phyloP scores from a whole-genome alignment of 129 eudicot species.

The Centella asiatica region DNA sequence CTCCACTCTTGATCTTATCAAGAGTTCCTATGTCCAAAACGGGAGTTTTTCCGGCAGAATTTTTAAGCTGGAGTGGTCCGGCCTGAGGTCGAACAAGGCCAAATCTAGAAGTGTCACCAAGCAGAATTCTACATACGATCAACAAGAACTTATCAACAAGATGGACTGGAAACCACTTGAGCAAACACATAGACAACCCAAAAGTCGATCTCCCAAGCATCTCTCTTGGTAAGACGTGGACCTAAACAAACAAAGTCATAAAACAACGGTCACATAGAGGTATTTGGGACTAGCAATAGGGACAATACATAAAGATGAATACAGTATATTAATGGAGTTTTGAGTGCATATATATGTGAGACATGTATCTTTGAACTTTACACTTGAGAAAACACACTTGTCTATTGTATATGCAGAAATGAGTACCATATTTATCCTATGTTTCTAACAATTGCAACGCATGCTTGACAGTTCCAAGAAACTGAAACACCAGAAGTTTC shows the following conservation, averaged over 20 bases:
- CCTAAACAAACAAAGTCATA: slow-evolving; percentile 31
- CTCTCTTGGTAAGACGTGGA: slow-evolving; percentile 92
- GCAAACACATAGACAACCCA: slow-evolving; percentile 95
- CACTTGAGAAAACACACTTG: no score
- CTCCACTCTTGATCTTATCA: slow-evolving; percentile 86
- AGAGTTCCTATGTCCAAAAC: slow-evolving; percentile 93
- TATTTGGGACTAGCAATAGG: not conserved
- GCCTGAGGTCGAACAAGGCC: slow-evolving; percentile 63
- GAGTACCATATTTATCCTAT: slow-evolving; percentile 3
- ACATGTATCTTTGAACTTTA: slow-evolving; percentile 11
- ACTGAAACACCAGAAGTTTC: slow-evolving; percentile 34
- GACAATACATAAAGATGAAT: slow-evolving; percentile 16
- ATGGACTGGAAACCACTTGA: slow-evolving; percentile 85
- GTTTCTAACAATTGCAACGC: slow-evolving; percentile 32
- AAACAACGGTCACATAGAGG: slow-evolving; percentile 9
- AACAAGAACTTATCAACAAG: slow-evolving; percentile 70
- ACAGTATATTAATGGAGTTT: not conserved
- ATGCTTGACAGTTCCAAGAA: slow-evolving; percentile 86
- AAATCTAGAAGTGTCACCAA: slow-evolving; percentile 61
- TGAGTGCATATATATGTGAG: slow-evolving; percentile 5
- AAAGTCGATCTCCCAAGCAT: slow-evolving; percentile 95
- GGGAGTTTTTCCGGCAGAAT: slow-evolving; percentile 74
- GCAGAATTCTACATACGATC: slow-evolving; percentile 49
- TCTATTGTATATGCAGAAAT: no score
- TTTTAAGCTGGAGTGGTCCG: slow-evolving; percentile 84